phyloP scores from a whole-genome alignment of 495 filamentous ascomycete species.

The Lentithecium fluviatile region DNA sequence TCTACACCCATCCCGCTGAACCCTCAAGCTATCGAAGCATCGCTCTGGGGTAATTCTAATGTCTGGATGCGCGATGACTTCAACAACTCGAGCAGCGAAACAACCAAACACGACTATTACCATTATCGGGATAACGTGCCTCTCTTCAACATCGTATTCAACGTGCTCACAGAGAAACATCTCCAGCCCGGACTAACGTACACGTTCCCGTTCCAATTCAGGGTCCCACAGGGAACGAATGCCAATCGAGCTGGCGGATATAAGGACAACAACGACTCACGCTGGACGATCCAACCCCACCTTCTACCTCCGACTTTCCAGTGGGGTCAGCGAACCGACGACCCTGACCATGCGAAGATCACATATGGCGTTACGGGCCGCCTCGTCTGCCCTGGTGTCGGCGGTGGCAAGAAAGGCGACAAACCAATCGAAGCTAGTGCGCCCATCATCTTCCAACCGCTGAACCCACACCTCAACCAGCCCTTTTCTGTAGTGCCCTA shows the following conservation, averaged over 20 bases:
- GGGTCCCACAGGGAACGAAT: conserved; percentile 17
- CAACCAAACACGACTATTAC: conserved; percentile 6
- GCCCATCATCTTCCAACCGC: conserved; percentile 20
- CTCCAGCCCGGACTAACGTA: conserved; percentile 17
- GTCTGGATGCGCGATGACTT: conserved; percentile 11
- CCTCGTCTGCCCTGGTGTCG: conserved; percentile 4
- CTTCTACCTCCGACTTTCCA: conserved; percentile 26
- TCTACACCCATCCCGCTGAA: conserved; percentile 9
- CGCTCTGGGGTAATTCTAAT: conserved; percentile 23
- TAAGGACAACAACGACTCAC: conserved; percentile 4
- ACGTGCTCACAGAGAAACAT: conserved; percentile 11
- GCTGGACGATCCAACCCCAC: conserved; percentile 13
- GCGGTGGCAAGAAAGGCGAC: background rate
- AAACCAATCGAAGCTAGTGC: conserved; percentile 11
- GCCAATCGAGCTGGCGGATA: conserved; percentile 14
- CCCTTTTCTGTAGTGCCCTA: conserved; percentile 5
- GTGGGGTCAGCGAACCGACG: background rate
- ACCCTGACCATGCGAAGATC: conserved; percentile 11
- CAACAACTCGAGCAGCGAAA: background rate
- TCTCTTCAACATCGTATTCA: conserved; percentile 21
- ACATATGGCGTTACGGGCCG: conserved; percentile 20
- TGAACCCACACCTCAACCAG: conserved; percentile 20
- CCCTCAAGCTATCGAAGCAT: conserved; percentile 25
- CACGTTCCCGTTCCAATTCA: conserved; percentile 23
- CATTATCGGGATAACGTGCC: conserved; percentile 27